Percentiles rank a stretch among this genome's conserved stretches.
phyloP scores from a whole-genome alignment of 345 rosid species.

The Erodium maritimum region DNA sequence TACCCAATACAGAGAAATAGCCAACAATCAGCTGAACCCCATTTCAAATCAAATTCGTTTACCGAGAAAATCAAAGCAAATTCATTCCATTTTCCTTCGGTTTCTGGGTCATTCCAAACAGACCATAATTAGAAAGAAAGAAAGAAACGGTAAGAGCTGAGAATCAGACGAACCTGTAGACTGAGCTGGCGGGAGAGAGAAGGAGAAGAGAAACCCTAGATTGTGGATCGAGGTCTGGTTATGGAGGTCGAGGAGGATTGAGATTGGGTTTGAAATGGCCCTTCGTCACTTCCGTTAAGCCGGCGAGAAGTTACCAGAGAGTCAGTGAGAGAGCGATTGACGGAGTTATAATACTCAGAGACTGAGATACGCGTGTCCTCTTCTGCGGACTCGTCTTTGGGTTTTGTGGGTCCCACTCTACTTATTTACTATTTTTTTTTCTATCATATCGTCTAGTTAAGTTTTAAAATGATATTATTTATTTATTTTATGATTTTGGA shows the following conservation, averaged over 20 bases:
- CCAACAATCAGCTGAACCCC: neutral
- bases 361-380: conserved; percentile 1
- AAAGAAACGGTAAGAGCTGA: neutral
- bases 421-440: no score
- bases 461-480: no score
- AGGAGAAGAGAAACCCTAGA: neutral
- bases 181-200: neutral
- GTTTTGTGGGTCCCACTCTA: neutral
- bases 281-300: no score
- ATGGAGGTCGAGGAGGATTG: neutral
- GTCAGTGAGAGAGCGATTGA: neutral
- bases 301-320: neutral
- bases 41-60: neutral
- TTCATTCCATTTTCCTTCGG: neutral
- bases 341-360: neutral
- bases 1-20: neutral
- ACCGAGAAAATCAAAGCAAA: neutral
- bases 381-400: neutral
- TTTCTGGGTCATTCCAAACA: conserved; percentile 9
- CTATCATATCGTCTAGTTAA: no score
- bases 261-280: neutral
- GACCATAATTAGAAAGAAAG: no score
- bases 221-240: neutral
- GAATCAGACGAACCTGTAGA: conserved; percentile 16
- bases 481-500: no score